Percentiles rank a stretch among this genome's conserved stretches.
phyloP scores from a whole-genome alignment of 768 basidiomycete genomes.

The Tephrocybe sp. region DNA sequence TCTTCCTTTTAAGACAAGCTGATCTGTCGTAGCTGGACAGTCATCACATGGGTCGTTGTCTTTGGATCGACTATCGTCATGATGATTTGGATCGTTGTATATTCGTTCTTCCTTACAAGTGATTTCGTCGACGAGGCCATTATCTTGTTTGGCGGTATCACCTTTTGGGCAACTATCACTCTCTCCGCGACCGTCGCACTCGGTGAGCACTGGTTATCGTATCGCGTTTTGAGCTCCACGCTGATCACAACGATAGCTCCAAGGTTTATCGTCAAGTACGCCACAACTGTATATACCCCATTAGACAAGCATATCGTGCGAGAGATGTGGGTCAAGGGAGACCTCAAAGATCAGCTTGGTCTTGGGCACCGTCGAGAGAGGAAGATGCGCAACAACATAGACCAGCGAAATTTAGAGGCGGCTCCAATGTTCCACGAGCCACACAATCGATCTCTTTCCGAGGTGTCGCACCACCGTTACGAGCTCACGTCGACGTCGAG shows the following conservation, averaged over 20 bases:
- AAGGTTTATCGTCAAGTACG: conserved; percentile 74
- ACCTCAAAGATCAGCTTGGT: conserved; percentile 80
- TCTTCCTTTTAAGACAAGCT: conserved; percentile 4
- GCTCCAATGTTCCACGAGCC: conserved; percentile 70
- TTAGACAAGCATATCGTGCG: conserved; percentile 88
- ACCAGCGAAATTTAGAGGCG: conserved; percentile 46
- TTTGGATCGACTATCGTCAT: conserved; percentile 79
- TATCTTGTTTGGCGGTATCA: conserved; percentile 72
- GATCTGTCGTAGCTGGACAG: conserved; percentile 60
- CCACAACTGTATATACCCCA: conserved; percentile 69
- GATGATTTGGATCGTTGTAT: conserved; percentile 85
- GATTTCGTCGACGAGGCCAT: conserved; percentile 73
- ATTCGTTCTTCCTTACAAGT: conserved; percentile 73
- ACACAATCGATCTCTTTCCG: conserved; percentile 65
- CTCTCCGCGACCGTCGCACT: conserved; percentile 70
- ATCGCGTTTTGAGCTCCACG: neutral
- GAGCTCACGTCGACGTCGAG: conserved; percentile 39
- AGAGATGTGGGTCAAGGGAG: conserved; percentile 85
- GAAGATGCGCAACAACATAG: conserved; percentile 29
- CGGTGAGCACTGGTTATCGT: conserved; percentile 39
- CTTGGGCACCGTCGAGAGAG: conserved; percentile 59
- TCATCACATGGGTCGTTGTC: conserved; percentile 81
- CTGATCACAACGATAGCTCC: conserved; percentile 50
- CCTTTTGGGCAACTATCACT: conserved; percentile 81
- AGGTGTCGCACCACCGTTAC: conserved; percentile 49